These are phyloP conservation scores for Orbilia quercus DNA, from an alignment of 2,329 filamentous ascomycete genomes.

Conservation along the genomic window DNA sequence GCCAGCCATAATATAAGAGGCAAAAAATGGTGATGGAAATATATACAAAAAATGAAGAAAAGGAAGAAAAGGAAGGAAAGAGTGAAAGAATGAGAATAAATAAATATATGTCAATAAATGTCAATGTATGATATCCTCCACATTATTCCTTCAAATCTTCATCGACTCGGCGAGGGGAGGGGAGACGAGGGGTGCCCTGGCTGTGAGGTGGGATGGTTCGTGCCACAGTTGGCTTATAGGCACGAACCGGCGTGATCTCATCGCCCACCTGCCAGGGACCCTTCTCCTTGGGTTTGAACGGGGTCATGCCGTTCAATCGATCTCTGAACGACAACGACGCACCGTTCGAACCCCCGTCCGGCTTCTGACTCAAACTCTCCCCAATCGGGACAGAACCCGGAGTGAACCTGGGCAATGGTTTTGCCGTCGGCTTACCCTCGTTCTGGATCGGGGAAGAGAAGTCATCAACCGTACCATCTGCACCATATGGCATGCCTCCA, in stretches of 20 bases:
- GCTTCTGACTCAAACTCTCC: too few species aligned
- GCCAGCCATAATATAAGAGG: too few species aligned
- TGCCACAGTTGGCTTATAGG: conserved; percentile 34
- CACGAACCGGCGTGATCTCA: conserved; percentile 42
- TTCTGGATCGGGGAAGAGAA: background rate
- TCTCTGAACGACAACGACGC: conserved; percentile 36
- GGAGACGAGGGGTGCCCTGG: conserved; percentile 23
- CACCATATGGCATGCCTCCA: background rate
- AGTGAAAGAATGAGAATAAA: too few species aligned
- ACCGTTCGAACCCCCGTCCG: background rate
- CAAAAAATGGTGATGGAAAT: too few species aligned
- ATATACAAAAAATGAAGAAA: too few species aligned
- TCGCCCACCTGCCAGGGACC: conserved; percentile 31
- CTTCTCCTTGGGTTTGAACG: conserved; percentile 32
- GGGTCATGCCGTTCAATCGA: conserved; percentile 31
- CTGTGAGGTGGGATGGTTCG: conserved; percentile 41
- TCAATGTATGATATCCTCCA: too few species aligned
- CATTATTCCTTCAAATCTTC: conserved; percentile 27
- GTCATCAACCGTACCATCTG: background rate
- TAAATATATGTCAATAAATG: too few species aligned
- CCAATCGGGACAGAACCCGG: conserved; percentile 26
- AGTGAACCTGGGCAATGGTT: conserved; percentile 17
- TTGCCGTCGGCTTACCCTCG: conserved; percentile 14
- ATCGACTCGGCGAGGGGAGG: conserved; percentile 34
- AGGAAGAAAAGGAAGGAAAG: too few species aligned